These are phyloP conservation scores for Diaporthe sp. DNA, from an alignment of 2,329 filamentous ascomycete genomes.

Conservation along the genomic window DNA sequence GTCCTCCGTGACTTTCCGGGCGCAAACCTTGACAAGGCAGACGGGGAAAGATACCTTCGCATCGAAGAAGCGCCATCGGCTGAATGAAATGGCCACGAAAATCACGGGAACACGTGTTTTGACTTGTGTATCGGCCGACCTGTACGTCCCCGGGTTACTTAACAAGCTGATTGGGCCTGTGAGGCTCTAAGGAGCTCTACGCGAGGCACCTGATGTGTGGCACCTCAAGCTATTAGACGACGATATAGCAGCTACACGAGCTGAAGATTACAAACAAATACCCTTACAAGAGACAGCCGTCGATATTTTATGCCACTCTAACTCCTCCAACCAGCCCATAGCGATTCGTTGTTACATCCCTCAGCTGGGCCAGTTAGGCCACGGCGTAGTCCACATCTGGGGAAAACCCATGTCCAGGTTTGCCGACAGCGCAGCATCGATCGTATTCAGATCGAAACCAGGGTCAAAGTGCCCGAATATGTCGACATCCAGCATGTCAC, in stretches of 20 bases:
- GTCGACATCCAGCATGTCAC: constrained; percentile 62
- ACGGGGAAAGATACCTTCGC: neutral
- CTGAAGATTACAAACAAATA: neutral
- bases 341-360: neutral
- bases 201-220: no score
- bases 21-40: neutral
- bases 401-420: constrained; percentile 68
- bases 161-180: no score
- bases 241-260: neutral
- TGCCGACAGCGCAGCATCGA: constrained; percentile 68
- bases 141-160: no score
- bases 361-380: constrained; percentile 39
- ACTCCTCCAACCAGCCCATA: neutral
- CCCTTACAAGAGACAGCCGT: no score
- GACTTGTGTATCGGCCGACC: neutral
- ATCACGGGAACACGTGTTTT: no score
- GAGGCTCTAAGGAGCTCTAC: no score
- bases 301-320: neutral
- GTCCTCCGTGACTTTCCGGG: neutral
- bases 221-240: no score
- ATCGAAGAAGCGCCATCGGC: neutral
- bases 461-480: constrained; percentile 70
- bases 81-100: neutral
- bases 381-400: constrained; percentile 60
- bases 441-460: constrained; percentile 66